Evolutionary conservation across 2,329 filamentous ascomycete genomes (phyloP).

Genomic region (Trichoderma brevicompactum): DNA sequence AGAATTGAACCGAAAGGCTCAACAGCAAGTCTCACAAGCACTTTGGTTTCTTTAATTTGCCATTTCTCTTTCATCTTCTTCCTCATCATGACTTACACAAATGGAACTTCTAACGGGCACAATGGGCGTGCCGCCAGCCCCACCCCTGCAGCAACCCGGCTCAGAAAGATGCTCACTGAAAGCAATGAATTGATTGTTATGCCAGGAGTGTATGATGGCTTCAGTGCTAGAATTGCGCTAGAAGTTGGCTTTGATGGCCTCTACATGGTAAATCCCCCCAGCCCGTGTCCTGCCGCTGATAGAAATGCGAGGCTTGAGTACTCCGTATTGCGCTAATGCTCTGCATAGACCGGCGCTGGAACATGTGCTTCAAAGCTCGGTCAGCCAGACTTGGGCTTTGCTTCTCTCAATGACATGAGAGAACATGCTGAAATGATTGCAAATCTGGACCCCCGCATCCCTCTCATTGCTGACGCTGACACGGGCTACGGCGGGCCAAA

Average conservation of each 20-base stretch:
- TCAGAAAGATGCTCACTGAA: constrained; percentile 48
- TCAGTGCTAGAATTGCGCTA: constrained; percentile 66
- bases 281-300: too few species aligned
- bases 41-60: neutral
- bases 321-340: neutral
- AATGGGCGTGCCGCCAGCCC: constrained; percentile 25
- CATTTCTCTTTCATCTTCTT: neutral
- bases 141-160: constrained; percentile 40
- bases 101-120: constrained; percentile 13
- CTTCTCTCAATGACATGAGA: constrained; percentile 66
- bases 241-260: constrained; percentile 64
- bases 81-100: constrained; percentile 16
- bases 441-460: constrained; percentile 57
- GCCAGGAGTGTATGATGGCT: constrained; percentile 71
- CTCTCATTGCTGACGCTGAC: constrained; percentile 65
- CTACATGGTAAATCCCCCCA: constrained; percentile 62
- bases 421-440: constrained; percentile 68
- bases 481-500: constrained; percentile 60
- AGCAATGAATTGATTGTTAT: constrained; percentile 56
- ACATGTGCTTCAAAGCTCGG: constrained; percentile 65
- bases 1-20: neutral
- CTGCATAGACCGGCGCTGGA: constrained; percentile 62
- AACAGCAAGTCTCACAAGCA: neutral
- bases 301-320: too few species aligned
- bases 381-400: constrained; percentile 65